Evolutionary conservation across 108 stramenopile genomes (phyloP).

Genomic region (Nitzschia inconspicua): DNA sequence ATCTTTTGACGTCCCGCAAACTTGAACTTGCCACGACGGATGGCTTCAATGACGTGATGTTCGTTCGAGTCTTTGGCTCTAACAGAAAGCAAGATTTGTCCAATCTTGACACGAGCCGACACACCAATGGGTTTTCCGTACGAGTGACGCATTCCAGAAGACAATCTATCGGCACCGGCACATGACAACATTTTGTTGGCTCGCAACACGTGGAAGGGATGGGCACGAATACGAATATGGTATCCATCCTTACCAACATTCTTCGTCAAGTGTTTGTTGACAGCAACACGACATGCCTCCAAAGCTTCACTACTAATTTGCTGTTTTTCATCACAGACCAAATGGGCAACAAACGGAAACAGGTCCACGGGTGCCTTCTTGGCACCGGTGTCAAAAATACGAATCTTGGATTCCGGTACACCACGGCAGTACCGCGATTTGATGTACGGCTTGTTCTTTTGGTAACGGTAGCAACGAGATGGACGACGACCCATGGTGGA

Average conservation of each 20-base stretch:
- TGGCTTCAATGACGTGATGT: constrained; percentile 94
- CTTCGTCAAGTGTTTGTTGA: constrained; percentile 99
- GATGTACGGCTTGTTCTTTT: constrained; percentile 99
- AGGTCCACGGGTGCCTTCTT: constrained; percentile 98
- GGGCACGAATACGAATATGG: constrained; percentile 99
- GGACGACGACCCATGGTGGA: constrained; percentile 93
- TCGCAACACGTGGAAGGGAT: constrained; percentile 99
- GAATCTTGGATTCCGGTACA: constrained; percentile 99
- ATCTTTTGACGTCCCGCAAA: constrained; percentile 99
- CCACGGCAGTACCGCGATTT: constrained; percentile 99
- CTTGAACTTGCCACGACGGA: constrained; percentile 99
- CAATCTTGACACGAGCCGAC: constrained; percentile 98
- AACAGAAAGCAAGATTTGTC: constrained; percentile 94
- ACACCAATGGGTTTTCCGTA: constrained; percentile 99
- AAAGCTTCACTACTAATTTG: constrained; percentile 99
- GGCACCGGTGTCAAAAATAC: constrained; percentile 98
- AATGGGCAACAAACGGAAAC: constrained; percentile 99
- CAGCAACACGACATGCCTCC: constrained; percentile 99
- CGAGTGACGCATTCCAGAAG: constrained; percentile 99
- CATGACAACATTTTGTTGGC: constrained; percentile 99
- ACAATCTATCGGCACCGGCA: constrained; percentile 99
- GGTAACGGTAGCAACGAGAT: constrained; percentile 99
- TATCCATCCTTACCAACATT: constrained; percentile 97
- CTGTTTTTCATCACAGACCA: constrained; percentile 99
- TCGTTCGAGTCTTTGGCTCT: constrained; percentile 92